Evolutionary conservation across 345 rosid species (phyloP).

Genomic region (Trapa bicornis): DNA sequence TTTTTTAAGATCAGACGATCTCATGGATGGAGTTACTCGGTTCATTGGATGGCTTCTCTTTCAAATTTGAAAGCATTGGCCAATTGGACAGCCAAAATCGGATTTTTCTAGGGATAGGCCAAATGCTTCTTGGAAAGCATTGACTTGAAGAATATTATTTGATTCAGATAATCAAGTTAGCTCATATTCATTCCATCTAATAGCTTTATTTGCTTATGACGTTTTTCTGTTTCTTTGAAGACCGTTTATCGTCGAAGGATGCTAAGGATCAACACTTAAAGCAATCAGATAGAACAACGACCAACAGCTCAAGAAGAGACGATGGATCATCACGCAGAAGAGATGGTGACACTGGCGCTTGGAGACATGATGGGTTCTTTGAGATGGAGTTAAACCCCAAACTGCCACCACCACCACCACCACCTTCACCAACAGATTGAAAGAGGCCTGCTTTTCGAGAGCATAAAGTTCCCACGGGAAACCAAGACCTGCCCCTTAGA

Average conservation of each 20-base stretch:
- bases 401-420: slow-evolving; percentile 7
- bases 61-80: not conserved
- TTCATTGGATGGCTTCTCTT: not conserved
- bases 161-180: not conserved
- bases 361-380: slow-evolving; percentile 62
- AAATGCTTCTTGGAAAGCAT: too few species aligned
- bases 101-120: not conserved
- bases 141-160: not conserved
- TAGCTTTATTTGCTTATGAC: not conserved
- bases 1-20: not conserved
- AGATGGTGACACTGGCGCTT: slow-evolving; percentile 27
- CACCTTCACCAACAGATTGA: slow-evolving; percentile 15
- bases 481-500: slow-evolving; percentile 19
- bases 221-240: slow-evolving; percentile 19
- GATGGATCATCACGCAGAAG: slow-evolving; percentile 19
- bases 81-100: not conserved
- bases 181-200: not conserved
- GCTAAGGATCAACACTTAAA: slow-evolving; percentile 41
- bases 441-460: slow-evolving; percentile 88
- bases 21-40: not conserved
- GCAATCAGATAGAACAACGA: slow-evolving; percentile 22
- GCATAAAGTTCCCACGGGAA: slow-evolving; percentile 37
- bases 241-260: slow-evolving; percentile 49
- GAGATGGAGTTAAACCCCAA: slow-evolving; percentile 41
- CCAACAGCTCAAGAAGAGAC: slow-evolving; percentile 25